A percentile compares a stretch with the other conserved stretches of the same genome.
Evolutionary conservation across 2,329 filamentous ascomycete genomes (phyloP).

Genomic region (Aspergillus sp.): DNA sequence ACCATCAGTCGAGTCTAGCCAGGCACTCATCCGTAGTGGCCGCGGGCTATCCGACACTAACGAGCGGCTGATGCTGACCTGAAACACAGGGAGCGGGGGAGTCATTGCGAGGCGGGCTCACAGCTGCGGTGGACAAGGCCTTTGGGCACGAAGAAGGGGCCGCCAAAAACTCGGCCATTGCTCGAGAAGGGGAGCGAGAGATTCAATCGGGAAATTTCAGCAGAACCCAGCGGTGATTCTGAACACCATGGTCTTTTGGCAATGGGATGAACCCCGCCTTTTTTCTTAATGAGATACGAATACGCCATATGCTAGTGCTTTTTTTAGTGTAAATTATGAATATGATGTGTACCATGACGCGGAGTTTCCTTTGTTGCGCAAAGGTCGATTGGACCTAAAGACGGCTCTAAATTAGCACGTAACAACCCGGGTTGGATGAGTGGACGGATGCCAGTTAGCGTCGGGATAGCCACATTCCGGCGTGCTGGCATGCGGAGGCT

Average conservation of each 20-base stretch:
- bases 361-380: background rate
- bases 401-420: background rate
- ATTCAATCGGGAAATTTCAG: conserved; percentile 34
- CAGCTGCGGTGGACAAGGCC: conserved; percentile 41
- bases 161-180: conserved; percentile 40
- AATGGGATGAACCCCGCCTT: background rate
- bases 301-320: background rate
- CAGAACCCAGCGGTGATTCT: background rate
- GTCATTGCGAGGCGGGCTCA: conserved; percentile 41
- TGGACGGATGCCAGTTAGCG: background rate
- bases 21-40: background rate
- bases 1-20: background rate
- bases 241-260: background rate
- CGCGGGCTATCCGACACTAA: conserved; percentile 5
- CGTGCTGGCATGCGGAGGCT: background rate
- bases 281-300: background rate
- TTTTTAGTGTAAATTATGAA: background rate
- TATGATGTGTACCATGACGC: background rate
- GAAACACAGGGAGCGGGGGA: conserved; percentile 42
- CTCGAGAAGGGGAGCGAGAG: conserved; percentile 38
- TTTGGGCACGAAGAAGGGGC: conserved; percentile 41
- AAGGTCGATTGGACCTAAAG: background rate
- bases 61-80: conserved; percentile 1
- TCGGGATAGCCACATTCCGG: no score
- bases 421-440: background rate